phyloP scores from a whole-genome alignment of 306 rosid species.

The Cicer cuneatum region DNA sequence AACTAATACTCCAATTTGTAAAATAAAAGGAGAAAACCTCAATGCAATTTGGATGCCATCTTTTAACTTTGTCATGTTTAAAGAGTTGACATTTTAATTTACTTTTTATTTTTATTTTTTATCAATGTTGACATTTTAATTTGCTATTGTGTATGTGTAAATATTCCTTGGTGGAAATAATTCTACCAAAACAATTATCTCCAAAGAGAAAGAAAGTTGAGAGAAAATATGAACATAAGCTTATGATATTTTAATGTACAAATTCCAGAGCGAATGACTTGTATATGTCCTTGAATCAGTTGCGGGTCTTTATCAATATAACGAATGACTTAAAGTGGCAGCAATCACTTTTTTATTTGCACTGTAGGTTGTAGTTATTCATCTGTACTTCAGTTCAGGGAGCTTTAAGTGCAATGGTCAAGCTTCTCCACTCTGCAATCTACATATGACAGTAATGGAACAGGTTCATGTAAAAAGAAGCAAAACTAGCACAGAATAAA shows the following conservation, averaged over 20 bases:
- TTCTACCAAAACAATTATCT: conserved; percentile 16
- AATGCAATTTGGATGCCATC: conserved; percentile 1
- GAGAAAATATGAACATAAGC: conserved; percentile 2
- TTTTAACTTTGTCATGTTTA: conserved; percentile 7
- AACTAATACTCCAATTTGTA: not conserved
- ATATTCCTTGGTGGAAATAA: conserved; percentile 21
- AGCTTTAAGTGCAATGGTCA: not conserved
- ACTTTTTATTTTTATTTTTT: too few relatives aligned
- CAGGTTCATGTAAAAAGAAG: not conserved
- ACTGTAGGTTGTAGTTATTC: not conserved
- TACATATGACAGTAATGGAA: not conserved
- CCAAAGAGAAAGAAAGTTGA: not conserved
- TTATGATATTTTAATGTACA: conserved; percentile 12
- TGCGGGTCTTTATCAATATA: not conserved
- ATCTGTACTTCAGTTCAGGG: not conserved
- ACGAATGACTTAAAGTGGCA: not conserved
- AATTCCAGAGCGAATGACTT: conserved; percentile 15
- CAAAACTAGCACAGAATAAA: not conserved
- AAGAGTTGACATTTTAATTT: conserved; percentile 4
- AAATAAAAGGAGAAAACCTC: conserved; percentile 11
- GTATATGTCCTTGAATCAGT: not conserved
- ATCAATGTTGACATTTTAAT: conserved; percentile 2
- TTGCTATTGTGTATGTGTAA: not conserved
- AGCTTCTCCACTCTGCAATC: conserved; percentile 1
- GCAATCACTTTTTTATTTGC: not conserved